These are phyloP conservation scores for Manihot esculenta DNA, from an alignment of 441 rosid species.

Conservation along the genomic window DNA sequence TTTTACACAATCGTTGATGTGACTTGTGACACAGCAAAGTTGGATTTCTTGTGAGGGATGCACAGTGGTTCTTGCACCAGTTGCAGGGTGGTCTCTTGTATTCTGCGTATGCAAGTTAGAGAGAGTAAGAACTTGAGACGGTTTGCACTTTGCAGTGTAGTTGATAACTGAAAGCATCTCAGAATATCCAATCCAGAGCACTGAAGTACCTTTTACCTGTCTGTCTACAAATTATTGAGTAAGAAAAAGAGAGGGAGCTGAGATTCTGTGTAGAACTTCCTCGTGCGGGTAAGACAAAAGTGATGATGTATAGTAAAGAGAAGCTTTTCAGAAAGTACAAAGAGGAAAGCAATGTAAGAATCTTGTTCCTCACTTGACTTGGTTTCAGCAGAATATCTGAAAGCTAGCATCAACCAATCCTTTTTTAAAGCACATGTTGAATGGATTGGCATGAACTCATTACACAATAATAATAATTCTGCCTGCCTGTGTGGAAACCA, in stretches of 20 bases:
- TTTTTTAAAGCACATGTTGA: neutral
- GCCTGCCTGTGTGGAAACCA: neutral
- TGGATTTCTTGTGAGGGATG: slow-evolving; percentile 2
- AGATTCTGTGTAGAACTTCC: slow-evolving; percentile 16
- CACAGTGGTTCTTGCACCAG: neutral
- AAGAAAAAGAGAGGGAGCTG: neutral
- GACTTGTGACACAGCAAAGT: neutral
- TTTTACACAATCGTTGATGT: neutral
- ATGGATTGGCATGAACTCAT: neutral
- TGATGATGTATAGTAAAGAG: slow-evolving; percentile 14
- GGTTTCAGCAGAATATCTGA: neutral
- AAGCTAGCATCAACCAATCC: neutral
- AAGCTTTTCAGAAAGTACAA: slow-evolving; percentile 13
- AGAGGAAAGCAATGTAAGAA: slow-evolving; percentile 29
- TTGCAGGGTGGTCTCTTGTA: neutral
- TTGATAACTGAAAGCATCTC: neutral
- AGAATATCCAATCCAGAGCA: slow-evolving; percentile 10
- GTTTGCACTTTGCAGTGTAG: neutral
- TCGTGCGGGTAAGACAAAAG: slow-evolving; percentile 25
- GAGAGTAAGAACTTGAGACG: slow-evolving; percentile 7
- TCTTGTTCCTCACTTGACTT: slow-evolving; percentile 31
- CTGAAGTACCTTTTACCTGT: neutral
- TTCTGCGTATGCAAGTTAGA: neutral
- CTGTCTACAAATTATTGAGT: neutral
- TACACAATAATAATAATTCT: neutral